These are phyloP conservation scores for Trypanosoma lewisi DNA, from an alignment of 208 protist genomes.

Conservation along the genomic window DNA sequence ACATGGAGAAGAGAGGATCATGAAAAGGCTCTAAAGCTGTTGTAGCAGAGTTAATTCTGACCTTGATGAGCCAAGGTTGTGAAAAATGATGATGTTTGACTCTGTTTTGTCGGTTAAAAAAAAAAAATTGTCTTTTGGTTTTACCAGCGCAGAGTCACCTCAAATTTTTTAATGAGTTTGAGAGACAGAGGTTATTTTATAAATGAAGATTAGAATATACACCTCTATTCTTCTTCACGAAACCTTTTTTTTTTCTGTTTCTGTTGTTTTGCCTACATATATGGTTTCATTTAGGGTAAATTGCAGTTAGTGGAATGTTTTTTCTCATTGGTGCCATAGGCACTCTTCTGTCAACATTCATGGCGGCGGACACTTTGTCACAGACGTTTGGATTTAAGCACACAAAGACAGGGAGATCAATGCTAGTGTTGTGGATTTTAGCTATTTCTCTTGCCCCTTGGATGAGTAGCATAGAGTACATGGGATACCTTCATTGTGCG, in stretches of 20 bases:
- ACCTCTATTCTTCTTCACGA: too few species aligned
- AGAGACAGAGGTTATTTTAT: too few species aligned
- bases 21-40: slow-evolving; percentile 31
- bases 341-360: slow-evolving; percentile 71
- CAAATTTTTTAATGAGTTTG: background rate
- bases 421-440: slow-evolving; percentile 21
- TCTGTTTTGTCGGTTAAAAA: background rate
- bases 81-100: background rate
- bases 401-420: background rate
- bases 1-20: slow-evolving; percentile 66
- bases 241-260: slow-evolving; percentile 10
- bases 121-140: slow-evolving; percentile 2
- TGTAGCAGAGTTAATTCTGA: slow-evolving; percentile 13
- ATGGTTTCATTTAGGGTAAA: background rate
- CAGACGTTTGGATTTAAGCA: slow-evolving; percentile 30
- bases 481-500: slow-evolving; percentile 20
- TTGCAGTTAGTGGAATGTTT: slow-evolving; percentile 23
- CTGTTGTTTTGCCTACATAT: slow-evolving; percentile 1
- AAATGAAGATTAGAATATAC: too few species aligned
- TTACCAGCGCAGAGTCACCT: background rate
- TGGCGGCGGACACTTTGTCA: slow-evolving; percentile 60
- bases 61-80: slow-evolving; percentile 8
- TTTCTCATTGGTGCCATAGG: slow-evolving; percentile 22
- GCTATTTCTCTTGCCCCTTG: slow-evolving; percentile 15
- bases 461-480: slow-evolving; percentile 16